Percentiles rank a stretch among this genome's conserved stretches.
phyloP scores from a whole-genome alignment of 1,284 basidiomycete species.

The Papiliotrema nemorosa region DNA sequence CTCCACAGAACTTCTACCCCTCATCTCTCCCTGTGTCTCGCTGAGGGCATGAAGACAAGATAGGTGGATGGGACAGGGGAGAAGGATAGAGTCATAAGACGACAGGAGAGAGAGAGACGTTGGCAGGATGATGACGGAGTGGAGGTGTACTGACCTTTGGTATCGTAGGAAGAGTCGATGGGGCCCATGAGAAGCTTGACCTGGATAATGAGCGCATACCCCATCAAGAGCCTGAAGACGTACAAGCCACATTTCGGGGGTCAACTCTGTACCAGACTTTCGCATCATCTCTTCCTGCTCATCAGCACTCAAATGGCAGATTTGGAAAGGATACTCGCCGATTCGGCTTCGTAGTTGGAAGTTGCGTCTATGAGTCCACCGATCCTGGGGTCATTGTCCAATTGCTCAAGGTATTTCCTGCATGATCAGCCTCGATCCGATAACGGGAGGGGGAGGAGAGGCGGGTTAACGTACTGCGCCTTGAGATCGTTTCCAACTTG shows the following conservation, averaged over 20 bases:
- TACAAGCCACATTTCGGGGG: conserved; percentile 45
- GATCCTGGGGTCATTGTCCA: conserved; percentile 51
- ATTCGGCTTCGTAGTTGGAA: conserved; percentile 48
- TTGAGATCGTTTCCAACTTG: conserved; percentile 50
- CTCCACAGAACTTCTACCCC: no score
- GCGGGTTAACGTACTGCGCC: conserved; percentile 26
- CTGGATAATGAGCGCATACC: not conserved
- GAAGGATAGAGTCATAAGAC: no score
- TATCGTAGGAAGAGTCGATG: conserved; percentile 41
- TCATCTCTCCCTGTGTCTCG: no score
- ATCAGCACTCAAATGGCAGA: conserved; percentile 37
- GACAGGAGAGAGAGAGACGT: no score
- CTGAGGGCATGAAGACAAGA: no score
- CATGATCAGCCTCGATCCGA: not conserved
- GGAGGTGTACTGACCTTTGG: conserved; percentile 35
- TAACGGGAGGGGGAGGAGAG: not conserved
- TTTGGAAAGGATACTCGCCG: not conserved
- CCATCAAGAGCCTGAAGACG: not conserved
- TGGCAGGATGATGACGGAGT: no score
- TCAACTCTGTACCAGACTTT: conserved; percentile 26
- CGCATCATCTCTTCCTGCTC: conserved; percentile 34
- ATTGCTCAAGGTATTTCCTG: conserved; percentile 35
- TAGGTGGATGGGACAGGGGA: no score
- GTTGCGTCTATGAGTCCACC: conserved; percentile 50
- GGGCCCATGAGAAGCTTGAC: conserved; percentile 31